These are phyloP conservation scores for Effrenium voratum DNA, from an alignment of 73 alveolate genomes.

Conservation along the genomic window DNA sequence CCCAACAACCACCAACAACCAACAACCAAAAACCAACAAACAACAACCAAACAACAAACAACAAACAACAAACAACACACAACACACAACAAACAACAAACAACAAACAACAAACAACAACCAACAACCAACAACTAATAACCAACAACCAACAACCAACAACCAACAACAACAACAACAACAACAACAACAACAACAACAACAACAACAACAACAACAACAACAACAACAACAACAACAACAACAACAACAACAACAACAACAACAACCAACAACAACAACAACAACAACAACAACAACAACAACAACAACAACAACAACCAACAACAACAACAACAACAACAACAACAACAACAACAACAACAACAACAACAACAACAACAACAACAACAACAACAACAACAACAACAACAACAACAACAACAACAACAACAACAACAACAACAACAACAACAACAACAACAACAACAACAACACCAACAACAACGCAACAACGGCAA, in stretches of 20 bases:
- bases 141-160: not conserved
- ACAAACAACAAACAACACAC: not conserved
- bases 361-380: not conserved
- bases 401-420: not conserved
- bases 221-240: conserved; percentile 3
- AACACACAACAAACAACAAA: not conserved
- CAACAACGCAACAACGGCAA: no score
- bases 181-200: not conserved
- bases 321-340: not conserved
- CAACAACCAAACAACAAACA: no score
- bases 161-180: no score
- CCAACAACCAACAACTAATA: not conserved
- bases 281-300: not conserved
- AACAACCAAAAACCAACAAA: no score
- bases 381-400: not conserved
- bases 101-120: not conserved
- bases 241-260: not conserved
- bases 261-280: no score
- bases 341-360: not conserved
- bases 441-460: no score
- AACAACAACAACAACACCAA: no score
- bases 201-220: conserved; percentile 1
- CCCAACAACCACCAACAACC: no score
- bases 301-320: not conserved
- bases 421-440: no score